Base-by-base conservation (phyloP, 306 rosid species). In the Quercus alba region DNA sequence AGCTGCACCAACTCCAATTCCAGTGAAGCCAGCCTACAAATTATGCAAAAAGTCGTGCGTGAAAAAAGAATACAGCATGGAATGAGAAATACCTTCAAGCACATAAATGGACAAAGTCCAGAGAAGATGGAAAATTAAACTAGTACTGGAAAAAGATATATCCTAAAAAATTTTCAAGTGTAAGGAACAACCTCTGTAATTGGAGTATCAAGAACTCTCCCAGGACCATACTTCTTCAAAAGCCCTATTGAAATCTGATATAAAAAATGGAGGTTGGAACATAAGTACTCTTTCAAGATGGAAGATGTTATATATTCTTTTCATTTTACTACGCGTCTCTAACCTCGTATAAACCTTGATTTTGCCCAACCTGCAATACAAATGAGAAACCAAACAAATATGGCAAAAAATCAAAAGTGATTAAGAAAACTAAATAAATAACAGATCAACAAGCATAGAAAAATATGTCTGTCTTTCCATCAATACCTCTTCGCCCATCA, bases 1-100 rank as follows among this genome's bases (percentile, higher is more conserved):
- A 62, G 99, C 99, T 74, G 99, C 99, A 4, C 99, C 99, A 80
- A 95, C 99, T 86, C 98, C 99, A 62, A 95, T 93, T 68, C 99
- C 99, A 70, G 99, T 17, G 89, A 95, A 95, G 52, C 99, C 99
- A 85, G 99, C 99, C 99, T 95, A 91, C 86, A 86, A 69, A 57
- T 74, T 31, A 78, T 76, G 76, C 73, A 69, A 80, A 44, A 44
- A 44, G 51, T 6, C 51, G 51, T 44, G 51, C 3, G 51, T 6
- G 51, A 44, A 9, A 44, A 44, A 44, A 44, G 51, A 44, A 44
- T 44, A 8, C 51, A 44, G 51, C 51, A 44, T 44, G 12, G 51
- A 44, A 44, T 8, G 12, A 44, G 51, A 44, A 44, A 44, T 2
- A 44, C 51, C 51, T 7, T 44, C 51, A 44, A 44, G 51, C 12